A percentile compares a stretch with the other conserved stretches of the same genome.
Conservation (phyloP, 352 stramenopile genomes). For the Pythium folliculosum region DNA sequence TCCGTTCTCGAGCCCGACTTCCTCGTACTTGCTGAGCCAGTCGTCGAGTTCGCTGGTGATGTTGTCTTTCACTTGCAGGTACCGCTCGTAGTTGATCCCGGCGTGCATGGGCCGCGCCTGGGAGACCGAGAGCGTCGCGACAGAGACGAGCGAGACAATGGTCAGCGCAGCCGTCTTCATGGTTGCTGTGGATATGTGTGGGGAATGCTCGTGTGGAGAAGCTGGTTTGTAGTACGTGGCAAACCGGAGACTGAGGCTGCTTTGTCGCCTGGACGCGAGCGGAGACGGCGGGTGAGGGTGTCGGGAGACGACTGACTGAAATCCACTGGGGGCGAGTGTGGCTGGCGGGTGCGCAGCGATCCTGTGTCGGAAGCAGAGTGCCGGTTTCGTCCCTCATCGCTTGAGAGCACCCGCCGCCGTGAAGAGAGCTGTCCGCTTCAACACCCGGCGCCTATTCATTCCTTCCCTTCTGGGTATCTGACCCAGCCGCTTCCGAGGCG, state of each 20-base stretch:
- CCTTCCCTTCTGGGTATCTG: neutral
- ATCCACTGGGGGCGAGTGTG: neutral
- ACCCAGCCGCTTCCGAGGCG: conserved; percentile 9
- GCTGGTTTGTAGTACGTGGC: neutral
- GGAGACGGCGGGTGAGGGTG: too few species aligned
- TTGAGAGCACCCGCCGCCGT: neutral
- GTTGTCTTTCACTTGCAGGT: conserved; percentile 49
- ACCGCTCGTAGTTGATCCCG: conserved; percentile 44
- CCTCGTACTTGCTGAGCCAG: conserved; percentile 47
- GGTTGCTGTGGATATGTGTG: neutral
- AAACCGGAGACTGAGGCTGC: conserved; percentile 12
- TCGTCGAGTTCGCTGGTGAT: conserved; percentile 41
- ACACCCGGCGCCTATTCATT: neutral
- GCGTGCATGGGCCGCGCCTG: conserved; percentile 29
- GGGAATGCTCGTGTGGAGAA: neutral
- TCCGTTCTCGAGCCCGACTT: conserved; percentile 22
- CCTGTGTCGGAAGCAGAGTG: neutral
- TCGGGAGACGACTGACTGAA: neutral
- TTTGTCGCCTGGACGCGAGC: too few species aligned
- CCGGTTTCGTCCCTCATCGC: conserved; percentile 3
- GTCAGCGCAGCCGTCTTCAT: neutral
- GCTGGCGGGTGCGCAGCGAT: conserved; percentile 1
- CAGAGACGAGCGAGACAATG: neutral
- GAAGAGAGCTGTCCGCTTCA: conserved; percentile 8
- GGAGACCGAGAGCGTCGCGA: neutral